A percentile compares a stretch with the other conserved stretches of the same genome.
phyloP scores from a whole-genome alignment of 495 filamentous ascomycete species.

The Aspergillus ellipticus region DNA sequence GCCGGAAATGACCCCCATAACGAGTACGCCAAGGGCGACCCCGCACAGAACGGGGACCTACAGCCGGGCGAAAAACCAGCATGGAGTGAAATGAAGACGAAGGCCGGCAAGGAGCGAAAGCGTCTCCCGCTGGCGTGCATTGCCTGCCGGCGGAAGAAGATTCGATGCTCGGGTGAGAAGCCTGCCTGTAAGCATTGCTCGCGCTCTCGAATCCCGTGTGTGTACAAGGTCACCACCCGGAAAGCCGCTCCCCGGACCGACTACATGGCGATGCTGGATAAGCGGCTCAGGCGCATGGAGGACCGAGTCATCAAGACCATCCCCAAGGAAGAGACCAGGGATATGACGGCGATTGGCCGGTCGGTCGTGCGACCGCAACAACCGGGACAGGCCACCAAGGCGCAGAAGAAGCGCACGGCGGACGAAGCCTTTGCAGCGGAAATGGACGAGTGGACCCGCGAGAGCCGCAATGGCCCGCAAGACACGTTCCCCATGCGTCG shows the following conservation, averaged over 20 bases:
- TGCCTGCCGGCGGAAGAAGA: slow-evolving; percentile 94
- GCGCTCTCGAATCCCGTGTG: slow-evolving; percentile 88
- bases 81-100: slow-evolving; percentile 98
- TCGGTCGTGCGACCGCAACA: slow-evolving; percentile 77
- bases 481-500: slow-evolving; percentile 55
- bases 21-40: slow-evolving; percentile 14
- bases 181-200: slow-evolving; percentile 96
- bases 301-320: slow-evolving; percentile 95
- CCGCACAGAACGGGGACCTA: slow-evolving; percentile 39
- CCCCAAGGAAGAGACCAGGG: slow-evolving; percentile 70
- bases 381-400: slow-evolving; percentile 55
- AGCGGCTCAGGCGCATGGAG: slow-evolving; percentile 90
- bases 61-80: slow-evolving; percentile 48
- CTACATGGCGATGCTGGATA: slow-evolving; percentile 99
- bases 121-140: slow-evolving; percentile 92
- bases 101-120: slow-evolving; percentile 95
- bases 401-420: slow-evolving; percentile 75
- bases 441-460: slow-evolving; percentile 75
- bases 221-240: slow-evolving; percentile 96
- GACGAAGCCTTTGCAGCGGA: slow-evolving; percentile 86
- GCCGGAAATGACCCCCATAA: slow-evolving; percentile 18
- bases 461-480: slow-evolving; percentile 40
- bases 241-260: slow-evolving; percentile 96
- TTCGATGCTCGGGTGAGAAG: slow-evolving; percentile 96
- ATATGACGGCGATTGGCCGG: slow-evolving; percentile 60